These are phyloP conservation scores for Aquilaria malaccensis DNA, from an alignment of 345 rosid genomes.

Conservation along the genomic window DNA sequence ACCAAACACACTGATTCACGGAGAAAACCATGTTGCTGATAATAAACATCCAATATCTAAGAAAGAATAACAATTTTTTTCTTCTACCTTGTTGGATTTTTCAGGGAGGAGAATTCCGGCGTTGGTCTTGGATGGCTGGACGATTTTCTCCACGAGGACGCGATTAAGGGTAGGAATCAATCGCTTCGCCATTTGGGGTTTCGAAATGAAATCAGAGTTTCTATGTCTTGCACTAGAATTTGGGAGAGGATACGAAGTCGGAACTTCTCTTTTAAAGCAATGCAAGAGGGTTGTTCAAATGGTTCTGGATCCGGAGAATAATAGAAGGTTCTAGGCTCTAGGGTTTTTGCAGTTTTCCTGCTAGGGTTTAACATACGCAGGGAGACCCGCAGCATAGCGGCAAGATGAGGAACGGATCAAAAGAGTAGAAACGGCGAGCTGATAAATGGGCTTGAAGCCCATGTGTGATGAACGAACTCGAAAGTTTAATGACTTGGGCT, in stretches of 20 bases:
- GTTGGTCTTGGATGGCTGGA: slow-evolving; percentile 73
- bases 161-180: slow-evolving; percentile 68
- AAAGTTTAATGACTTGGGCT: too few relatives aligned
- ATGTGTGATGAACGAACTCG: too few relatives aligned
- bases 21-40: background rate
- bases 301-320: slow-evolving; percentile 5
- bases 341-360: slow-evolving; percentile 14
- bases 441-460: too few relatives aligned
- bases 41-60: background rate
- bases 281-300: background rate
- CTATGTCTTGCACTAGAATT: background rate
- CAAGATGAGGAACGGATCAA: too few relatives aligned
- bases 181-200: slow-evolving; percentile 61
- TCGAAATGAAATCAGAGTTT: background rate
- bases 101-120: slow-evolving; percentile 82
- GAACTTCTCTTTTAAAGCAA: background rate
- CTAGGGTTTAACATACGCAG: background rate
- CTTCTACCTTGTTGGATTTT: slow-evolving; percentile 53
- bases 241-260: background rate
- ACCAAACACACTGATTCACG: slow-evolving; percentile 3
- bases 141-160: slow-evolving; percentile 62
- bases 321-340: slow-evolving; percentile 24
- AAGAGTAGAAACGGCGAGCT: too few relatives aligned
- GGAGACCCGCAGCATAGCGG: background rate
- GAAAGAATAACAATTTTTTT: background rate